Evolutionary conservation across 2,329 filamentous ascomycete species (phyloP).

Genomic region (Diaporthe amygdali): DNA sequence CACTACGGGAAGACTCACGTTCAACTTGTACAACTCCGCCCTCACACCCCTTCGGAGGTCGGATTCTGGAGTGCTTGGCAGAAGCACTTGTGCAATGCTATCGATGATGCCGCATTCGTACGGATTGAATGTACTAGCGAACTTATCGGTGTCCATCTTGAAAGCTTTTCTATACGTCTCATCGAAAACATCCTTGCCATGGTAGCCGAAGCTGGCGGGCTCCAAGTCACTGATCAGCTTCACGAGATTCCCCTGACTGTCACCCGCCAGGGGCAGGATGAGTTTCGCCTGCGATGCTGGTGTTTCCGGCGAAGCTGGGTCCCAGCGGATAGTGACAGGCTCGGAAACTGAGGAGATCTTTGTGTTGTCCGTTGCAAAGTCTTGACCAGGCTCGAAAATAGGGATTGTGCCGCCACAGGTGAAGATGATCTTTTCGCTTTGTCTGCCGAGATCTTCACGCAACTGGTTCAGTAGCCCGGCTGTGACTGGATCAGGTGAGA

Average conservation of each 20-base stretch:
- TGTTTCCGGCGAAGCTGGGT: not conserved
- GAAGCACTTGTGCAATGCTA: conserved; percentile 49
- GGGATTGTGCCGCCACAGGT: conserved; percentile 25
- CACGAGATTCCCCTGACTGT: conserved; percentile 19
- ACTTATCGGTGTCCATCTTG: conserved; percentile 53
- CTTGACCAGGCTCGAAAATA: not conserved
- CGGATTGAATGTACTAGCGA: conserved; percentile 56
- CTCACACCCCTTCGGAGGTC: conserved; percentile 42
- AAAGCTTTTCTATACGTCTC: conserved; percentile 57
- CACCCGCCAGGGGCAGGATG: conserved; percentile 22
- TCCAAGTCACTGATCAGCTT: conserved; percentile 37
- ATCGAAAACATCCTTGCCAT: conserved; percentile 53
- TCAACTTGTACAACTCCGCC: conserved; percentile 64
- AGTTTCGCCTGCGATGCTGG: conserved; percentile 21
- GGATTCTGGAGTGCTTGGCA: conserved; percentile 33
- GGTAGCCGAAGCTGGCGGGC: conserved; percentile 55
- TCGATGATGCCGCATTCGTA: conserved; percentile 59
- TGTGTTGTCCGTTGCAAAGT: not conserved
- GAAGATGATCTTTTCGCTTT: conserved; percentile 8
- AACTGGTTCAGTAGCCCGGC: not conserved
- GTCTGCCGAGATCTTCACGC: not conserved
- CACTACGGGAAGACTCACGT: conserved; percentile 39
- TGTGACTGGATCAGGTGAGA: not conserved
- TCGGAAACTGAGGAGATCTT: not conserved
- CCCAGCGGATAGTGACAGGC: conserved; percentile 30